Conservation (phyloP, 306 rosid genomes). For the Chamaecrista fasciculata region DNA sequence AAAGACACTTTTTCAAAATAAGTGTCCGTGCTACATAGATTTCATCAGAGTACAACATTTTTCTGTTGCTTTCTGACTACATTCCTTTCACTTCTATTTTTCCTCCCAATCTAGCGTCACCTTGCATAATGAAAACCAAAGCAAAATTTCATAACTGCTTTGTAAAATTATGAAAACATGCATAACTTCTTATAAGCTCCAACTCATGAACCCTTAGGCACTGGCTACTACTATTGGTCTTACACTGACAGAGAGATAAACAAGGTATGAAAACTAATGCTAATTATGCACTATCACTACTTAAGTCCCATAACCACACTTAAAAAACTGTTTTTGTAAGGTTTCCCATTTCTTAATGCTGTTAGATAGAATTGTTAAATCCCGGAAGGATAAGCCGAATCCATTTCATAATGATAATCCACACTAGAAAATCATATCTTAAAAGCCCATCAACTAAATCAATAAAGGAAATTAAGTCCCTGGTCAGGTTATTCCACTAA, state of each 20-base stretch:
- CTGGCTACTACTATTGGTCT: background rate
- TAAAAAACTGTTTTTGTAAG: no score
- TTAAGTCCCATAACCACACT: no score
- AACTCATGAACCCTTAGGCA: background rate
- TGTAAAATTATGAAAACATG: conserved; percentile 21
- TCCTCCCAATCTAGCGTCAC: conserved; percentile 22
- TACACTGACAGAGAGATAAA: background rate
- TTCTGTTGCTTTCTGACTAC: background rate
- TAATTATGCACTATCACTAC: background rate
- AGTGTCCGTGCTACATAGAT: no score
- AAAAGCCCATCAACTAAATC: no score
- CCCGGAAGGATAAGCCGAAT: no score
- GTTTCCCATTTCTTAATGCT: no score
- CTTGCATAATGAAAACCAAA: conserved; percentile 11
- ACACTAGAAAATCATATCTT: no score
- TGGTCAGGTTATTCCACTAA: no score
- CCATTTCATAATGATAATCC: no score
- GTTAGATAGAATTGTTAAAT: no score
- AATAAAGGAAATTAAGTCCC: no score
- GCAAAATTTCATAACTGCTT: background rate
- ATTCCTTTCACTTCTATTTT: background rate
- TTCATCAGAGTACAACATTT: background rate
- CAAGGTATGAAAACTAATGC: background rate
- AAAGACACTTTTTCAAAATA: no score
- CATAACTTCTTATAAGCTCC: background rate